Evolutionary conservation across 1,284 basidiomycete genomes (phyloP), one percentile per base, ranked within the genome.

Genomic region (Irpex sp.): DNA sequence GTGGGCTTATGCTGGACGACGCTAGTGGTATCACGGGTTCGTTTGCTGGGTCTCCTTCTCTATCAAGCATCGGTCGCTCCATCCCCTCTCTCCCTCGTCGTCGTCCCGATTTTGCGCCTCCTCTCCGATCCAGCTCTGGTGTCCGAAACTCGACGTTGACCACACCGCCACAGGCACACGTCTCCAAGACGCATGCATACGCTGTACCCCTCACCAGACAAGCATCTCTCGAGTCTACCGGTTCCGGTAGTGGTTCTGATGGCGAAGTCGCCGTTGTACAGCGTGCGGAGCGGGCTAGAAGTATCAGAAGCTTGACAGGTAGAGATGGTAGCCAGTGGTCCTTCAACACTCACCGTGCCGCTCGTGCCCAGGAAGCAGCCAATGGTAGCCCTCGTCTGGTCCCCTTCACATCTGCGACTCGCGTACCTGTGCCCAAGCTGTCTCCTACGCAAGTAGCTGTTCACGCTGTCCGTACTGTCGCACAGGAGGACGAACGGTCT

Each of bases 371-470:
- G 57, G 75, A 74, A 17, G 72, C 68, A 39, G 67, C 71, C 1
- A 75, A 75, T 35, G 64, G 59, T 17, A 50, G 67, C 15, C 86
- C 89, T 47, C 82, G 88, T 33, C 73, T 93, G n/a, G 89, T 92
- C 35, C 87, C 86, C 47, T 91, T 93, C 70, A 90, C 85, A 4
- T 84, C 83, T 67, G 84, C 87, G 26, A 80, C 82, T 35, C 83
- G 86, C n/a, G 88, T 90, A 21, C 88, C 88, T 37, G 78, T 83
- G 3, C 85, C 88, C 46, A 79, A 76, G 60, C 64, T 75, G 65
- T 63, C 78, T 58, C 79, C 75, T 57, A 65, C 75, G 64, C 64
- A 77, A 58, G 60, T 67, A 36, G 65, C 67, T 60, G 54, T 49
- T 19, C 13, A 15, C n/a, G 21, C 53, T 50, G 54, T 49, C 31